These are phyloP conservation scores for Termitomyces sp. DNA, from an alignment of 768 basidiomycete genomes.

Conservation along the genomic window DNA sequence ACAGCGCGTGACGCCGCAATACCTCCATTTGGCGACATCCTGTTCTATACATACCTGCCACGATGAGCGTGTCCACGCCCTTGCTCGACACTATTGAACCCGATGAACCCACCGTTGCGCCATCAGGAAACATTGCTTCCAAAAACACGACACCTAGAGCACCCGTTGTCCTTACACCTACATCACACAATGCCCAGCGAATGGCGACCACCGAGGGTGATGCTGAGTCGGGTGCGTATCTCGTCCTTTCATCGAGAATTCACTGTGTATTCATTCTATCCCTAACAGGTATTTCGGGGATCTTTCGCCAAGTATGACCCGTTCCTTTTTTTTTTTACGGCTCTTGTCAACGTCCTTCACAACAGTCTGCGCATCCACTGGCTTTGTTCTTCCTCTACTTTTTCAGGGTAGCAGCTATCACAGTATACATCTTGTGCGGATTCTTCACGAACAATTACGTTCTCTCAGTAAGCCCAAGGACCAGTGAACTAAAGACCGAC, in stretches of 20 bases:
- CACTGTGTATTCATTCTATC: neutral
- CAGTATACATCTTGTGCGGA: conserved; percentile 91
- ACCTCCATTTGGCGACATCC: no score
- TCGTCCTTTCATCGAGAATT: neutral
- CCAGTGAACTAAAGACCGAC: neutral
- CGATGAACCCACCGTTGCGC: conserved; percentile 52
- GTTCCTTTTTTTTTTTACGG: neutral
- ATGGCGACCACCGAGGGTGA: conserved; percentile 56
- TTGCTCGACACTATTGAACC: conserved; percentile 83
- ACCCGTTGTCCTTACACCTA: conserved; percentile 56
- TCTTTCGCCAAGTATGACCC: conserved; percentile 63
- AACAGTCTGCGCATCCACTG: conserved; percentile 75
- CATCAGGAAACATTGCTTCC: conserved; percentile 28
- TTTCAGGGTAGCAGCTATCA: conserved; percentile 84
- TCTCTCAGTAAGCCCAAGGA: conserved; percentile 55
- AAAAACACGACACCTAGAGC: conserved; percentile 24
- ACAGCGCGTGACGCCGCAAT: no score
- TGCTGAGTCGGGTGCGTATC: conserved; percentile 67
- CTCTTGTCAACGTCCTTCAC: conserved; percentile 9
- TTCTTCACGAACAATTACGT: conserved; percentile 90
- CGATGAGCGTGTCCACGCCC: conserved; percentile 51
- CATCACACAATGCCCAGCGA: conserved; percentile 31
- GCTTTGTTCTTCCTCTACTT: conserved; percentile 85
- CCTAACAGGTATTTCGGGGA: conserved; percentile 57
- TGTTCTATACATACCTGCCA: neutral